phyloP scores from a whole-genome alignment of 164 flowering plant genomes.

The Umbellularia californica region DNA sequence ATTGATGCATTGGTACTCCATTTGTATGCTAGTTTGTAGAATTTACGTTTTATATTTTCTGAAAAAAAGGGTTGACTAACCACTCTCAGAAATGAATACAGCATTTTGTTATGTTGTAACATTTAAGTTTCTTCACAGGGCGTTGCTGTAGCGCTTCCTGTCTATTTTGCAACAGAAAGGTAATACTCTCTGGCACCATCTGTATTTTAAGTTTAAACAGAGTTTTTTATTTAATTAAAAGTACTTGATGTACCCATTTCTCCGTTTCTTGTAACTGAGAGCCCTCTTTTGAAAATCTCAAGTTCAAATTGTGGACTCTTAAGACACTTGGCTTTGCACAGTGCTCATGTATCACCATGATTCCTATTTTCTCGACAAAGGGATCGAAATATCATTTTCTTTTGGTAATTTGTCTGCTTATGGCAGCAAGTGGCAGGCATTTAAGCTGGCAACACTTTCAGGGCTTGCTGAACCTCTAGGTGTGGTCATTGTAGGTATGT shows the following conservation, averaged over 20 bases:
- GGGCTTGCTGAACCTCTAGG: conserved; percentile 94
- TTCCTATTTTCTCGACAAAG: too few species aligned
- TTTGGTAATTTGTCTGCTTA: conserved; percentile 1
- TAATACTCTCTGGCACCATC: conserved; percentile 17
- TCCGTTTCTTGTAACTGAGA: too few species aligned
- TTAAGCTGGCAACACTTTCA: conserved; percentile 89
- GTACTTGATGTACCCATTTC: not conserved
- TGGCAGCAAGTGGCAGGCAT: conserved; percentile 94
- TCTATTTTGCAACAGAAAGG: conserved; percentile 95
- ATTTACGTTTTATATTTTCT: not conserved
- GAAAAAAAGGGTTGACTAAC: not conserved
- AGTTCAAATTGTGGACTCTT: too few species aligned
- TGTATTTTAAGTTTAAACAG: not conserved
- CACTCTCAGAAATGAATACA: not conserved
- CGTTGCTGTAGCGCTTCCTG: conserved; percentile 80
- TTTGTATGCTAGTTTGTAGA: not conserved
- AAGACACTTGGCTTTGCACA: too few species aligned
- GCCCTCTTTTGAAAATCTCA: too few species aligned
- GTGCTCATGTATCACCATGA: too few species aligned
- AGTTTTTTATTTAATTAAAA: not conserved
- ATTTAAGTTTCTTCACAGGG: conserved; percentile 25
- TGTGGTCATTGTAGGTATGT: conserved; percentile 81
- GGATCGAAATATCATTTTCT: not conserved
- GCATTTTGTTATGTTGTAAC: conserved; percentile 1
- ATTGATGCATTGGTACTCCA: not conserved